Evolutionary conservation across 208 protist genomes (phyloP), one percentile per base, ranked within the genome.

Genomic region (Acanthamoeba lenticulata): DNA sequence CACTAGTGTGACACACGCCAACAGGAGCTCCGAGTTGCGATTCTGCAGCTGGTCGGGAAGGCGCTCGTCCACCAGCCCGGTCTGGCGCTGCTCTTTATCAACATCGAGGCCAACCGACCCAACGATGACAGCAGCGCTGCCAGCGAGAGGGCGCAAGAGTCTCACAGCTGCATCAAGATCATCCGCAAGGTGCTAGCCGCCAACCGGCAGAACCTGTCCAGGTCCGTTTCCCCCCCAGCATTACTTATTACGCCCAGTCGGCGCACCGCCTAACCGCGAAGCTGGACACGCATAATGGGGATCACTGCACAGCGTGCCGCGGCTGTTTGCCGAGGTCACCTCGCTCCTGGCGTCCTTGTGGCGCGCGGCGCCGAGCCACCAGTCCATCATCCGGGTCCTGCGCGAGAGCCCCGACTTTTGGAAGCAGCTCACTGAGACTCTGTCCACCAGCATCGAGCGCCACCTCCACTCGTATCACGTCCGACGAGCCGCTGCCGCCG

Each of bases 61-160:
- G 83, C 83, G 19, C 83, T 90, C 7, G n/a, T 19, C 49, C 34
- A 62, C 45, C 83, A 90, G 21, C 83, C 83, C 3, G 83, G 83
- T 36, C 44, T 90, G 1, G 83, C 83, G n/a, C 21, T 90, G 32
- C 52, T 90, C 24, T 90, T 90, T 19, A 90, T 90, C 24, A 90
- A 90, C 52, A 90, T 90, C 45, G 40, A 36, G 24, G 29, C 83
- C 52, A 65, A 45, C 36, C 55, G 36, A 9, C 24, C 32, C 32
- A 65, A 67, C 24, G 9, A 17, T 27, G 36, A 52, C 7, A 86
- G 21, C 15, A 44, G 24, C 4, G 29, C 55, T 2, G 24, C 6
- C 27, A 40, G 83, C 45, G 42, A 52, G 19, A 90, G 38, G 11
- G 49, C 40, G 36, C 40, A 90, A 7, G 83, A 90, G 27, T 90